These are phyloP conservation scores for Colletotrichum sp. DNA, from an alignment of 2,329 filamentous ascomycete genomes.

Conservation along the genomic window DNA sequence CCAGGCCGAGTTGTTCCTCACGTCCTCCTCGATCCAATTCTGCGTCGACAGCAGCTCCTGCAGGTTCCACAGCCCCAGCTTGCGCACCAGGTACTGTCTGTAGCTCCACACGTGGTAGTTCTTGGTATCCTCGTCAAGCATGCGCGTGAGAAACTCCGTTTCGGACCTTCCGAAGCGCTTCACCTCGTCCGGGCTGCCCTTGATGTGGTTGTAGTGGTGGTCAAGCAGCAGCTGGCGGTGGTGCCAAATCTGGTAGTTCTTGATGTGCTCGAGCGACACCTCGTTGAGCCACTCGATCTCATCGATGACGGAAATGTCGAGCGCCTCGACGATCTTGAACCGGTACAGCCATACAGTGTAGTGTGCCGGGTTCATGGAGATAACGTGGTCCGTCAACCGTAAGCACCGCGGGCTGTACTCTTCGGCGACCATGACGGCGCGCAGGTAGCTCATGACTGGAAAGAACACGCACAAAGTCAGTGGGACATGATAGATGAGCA, in stretches of 20 bases:
- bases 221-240: conserved; percentile 72
- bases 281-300: conserved; percentile 89
- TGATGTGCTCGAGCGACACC: conserved; percentile 82
- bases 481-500: background rate
- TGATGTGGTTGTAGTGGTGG: conserved; percentile 64
- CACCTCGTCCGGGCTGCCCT: conserved; percentile 53
- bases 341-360: conserved; percentile 99
- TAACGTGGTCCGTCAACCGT: conserved; percentile 85
- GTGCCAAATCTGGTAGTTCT: conserved; percentile 99
- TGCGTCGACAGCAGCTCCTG: conserved; percentile 76
- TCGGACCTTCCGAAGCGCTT: conserved; percentile 69
- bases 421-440: conserved; percentile 88
- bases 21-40: conserved; percentile 75
- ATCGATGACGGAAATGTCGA: conserved; percentile 68
- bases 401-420: conserved; percentile 83
- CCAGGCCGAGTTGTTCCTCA: conserved; percentile 97
- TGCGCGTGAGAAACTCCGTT: conserved; percentile 75
- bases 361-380: conserved; percentile 92
- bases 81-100: conserved; percentile 72
- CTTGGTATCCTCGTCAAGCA: conserved; percentile 88
- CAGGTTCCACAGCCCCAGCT: conserved; percentile 73
- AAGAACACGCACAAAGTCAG: background rate
- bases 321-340: conserved; percentile 74
- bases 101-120: conserved; percentile 99
- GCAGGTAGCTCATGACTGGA: conserved; percentile 85